These are phyloP conservation scores for Dioszegia hungarica DNA, from an alignment of 768 basidiomycete genomes.

Conservation along the genomic window DNA sequence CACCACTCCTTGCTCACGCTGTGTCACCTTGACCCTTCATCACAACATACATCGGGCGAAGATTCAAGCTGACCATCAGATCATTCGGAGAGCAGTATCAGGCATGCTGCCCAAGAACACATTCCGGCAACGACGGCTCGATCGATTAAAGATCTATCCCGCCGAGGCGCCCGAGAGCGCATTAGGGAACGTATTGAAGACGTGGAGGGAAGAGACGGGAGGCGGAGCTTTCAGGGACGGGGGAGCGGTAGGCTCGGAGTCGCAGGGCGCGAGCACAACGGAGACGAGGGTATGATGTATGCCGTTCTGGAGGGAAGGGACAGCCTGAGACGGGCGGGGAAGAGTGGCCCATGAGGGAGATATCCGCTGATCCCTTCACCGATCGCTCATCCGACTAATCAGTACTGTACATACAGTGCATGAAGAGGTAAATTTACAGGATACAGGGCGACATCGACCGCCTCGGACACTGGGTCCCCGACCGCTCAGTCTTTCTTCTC, in stretches of 20 bases:
- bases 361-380: no score
- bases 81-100: slow-evolving; percentile 90
- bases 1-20: not conserved
- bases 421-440: no score
- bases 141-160: slow-evolving; percentile 81
- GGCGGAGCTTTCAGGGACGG: not conserved
- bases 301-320: no score
- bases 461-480: no score
- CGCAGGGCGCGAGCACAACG: no score
- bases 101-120: slow-evolving; percentile 99
- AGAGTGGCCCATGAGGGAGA: no score
- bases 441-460: no score
- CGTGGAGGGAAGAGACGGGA: slow-evolving; percentile 27
- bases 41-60: no score
- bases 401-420: no score
- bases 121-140: slow-evolving; percentile 78
- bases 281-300: slow-evolving; percentile 1
- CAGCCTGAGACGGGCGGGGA: no score
- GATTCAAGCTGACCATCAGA: slow-evolving; percentile 54
- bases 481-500: not conserved
- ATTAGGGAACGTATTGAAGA: slow-evolving; percentile 21
- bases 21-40: no score
- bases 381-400: no score
- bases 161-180: slow-evolving; percentile 45
- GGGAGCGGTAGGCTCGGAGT: not conserved